phyloP scores from a whole-genome alignment of 2,329 filamentous ascomycete species.

The Fusarium irregulare region DNA sequence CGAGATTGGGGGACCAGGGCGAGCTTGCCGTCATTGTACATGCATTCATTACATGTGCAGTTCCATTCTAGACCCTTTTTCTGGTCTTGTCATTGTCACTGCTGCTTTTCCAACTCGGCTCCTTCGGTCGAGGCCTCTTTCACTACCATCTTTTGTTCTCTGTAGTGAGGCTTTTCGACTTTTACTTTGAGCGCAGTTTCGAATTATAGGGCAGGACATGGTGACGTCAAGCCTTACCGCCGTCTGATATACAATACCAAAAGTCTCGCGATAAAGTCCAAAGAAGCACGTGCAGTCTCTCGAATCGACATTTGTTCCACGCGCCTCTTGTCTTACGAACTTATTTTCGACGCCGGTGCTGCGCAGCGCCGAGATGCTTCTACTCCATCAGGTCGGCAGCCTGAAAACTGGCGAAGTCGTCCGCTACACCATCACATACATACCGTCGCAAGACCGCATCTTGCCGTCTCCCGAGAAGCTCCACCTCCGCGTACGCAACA shows the following conservation, averaged over 20 bases:
- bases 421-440: conserved; percentile 92
- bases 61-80: conserved; percentile 37
- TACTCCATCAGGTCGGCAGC: conserved; percentile 89
- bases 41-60: conserved; percentile 16
- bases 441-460: conserved; percentile 87
- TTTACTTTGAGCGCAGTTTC: conserved; percentile 1
- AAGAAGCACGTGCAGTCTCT: conserved; percentile 20
- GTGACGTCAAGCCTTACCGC: conserved; percentile 42
- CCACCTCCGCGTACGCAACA: conserved; percentile 90
- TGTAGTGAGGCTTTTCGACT: not conserved
- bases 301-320: not conserved
- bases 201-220: conserved; percentile 33
- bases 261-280: conserved; percentile 3
- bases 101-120: conserved; percentile 18
- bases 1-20: conserved; percentile 37
- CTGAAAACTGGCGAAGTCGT: conserved; percentile 96
- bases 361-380: conserved; percentile 71
- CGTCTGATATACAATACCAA: conserved; percentile 17
- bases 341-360: conserved; percentile 6
- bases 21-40: conserved; percentile 46
- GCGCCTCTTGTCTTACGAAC: not conserved
- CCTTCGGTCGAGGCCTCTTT: conserved; percentile 25
- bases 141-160: not conserved
- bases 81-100: conserved; percentile 23
- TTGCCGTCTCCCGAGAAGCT: conserved; percentile 85